Base-by-base conservation (phyloP, 2,329 filamentous ascomycete genomes). In the Leptographium radiaticola region DNA sequence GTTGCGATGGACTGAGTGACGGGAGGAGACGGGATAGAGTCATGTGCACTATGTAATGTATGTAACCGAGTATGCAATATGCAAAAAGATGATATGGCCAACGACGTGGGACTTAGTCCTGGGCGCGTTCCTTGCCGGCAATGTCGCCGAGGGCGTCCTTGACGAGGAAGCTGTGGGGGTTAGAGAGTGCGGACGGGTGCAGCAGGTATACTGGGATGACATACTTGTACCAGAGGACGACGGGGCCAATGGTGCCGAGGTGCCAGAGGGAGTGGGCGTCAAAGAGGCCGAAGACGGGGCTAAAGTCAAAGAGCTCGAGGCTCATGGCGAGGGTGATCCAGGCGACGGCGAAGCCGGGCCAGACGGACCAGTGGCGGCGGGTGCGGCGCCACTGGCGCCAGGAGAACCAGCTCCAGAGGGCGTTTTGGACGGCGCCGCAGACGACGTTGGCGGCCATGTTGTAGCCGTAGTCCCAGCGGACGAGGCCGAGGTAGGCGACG, bases 221-320 rank as follows among this genome's bases (percentile, higher is more conserved):
- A 75, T 73, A 97, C 90, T 86, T 89, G 68, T 98, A 98, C 87
- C 87, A 96, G 73, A 95, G 78, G 50, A 93, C 73, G 0, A 88
- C 88, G 11, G 93, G 93, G 36, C 79, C 78, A 51, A 98, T 91
- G 0, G 93, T 98, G 54, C 90, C 89, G 57, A 95, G 67, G 76
- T 98, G 93, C 93, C 93, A 98, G 58, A 98, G 68, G 63, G 87
- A 90, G 71, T 98, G 93, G 5, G 93, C 93, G 74, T 98, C 93
- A 51, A 98, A 70, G 67, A 85, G 82, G 9, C 88, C 87, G 67
- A 79, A 75, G 70, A 87, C 77, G 2, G 93, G 93, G 53, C 93
- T 81, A 63, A 98, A 98, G 68, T 98, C 93, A 59, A 97, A 80
- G 61, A 98, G 68, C 72, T 98, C 93, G 68, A 98, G 74, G 67